A percentile compares a stretch with the other conserved stretches of the same genome.
Evolutionary conservation across 768 basidiomycete genomes (phyloP).

Genomic region (Paxillus rubicundulus): DNA sequence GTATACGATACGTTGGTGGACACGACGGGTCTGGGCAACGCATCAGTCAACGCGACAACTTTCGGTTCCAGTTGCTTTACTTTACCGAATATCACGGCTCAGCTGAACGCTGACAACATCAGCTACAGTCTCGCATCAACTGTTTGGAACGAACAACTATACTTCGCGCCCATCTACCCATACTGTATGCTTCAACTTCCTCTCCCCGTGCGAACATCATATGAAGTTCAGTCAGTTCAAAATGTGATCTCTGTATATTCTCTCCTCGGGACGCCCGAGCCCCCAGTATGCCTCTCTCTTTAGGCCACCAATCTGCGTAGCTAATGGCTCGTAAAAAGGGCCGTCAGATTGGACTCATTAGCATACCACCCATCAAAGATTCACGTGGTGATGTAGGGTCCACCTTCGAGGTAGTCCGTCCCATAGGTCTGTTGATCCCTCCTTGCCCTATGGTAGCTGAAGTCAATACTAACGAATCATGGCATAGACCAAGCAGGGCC

Average conservation of each 20-base stretch:
- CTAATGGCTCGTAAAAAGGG: neutral
- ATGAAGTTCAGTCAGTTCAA: constrained; percentile 1
- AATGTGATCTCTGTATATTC: neutral
- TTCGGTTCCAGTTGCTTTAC: constrained; percentile 2
- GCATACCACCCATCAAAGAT: neutral
- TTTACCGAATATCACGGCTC: neutral
- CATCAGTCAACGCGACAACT: constrained; percentile 1
- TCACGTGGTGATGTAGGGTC: neutral
- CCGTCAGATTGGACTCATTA: neutral
- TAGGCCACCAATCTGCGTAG: neutral
- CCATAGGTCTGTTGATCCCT: neutral
- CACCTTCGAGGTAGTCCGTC: neutral
- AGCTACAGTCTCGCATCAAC: constrained; percentile 2
- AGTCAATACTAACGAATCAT: too few species aligned
- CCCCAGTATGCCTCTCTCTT: neutral
- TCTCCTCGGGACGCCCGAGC: neutral
- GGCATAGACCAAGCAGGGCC: neutral
- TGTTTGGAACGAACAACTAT: neutral
- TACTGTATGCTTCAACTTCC: constrained; percentile 12
- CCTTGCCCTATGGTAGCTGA: neutral
- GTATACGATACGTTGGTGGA: constrained; percentile 3
- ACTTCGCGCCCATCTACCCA: constrained; percentile 5
- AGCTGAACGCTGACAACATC: neutral
- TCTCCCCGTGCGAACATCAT: constrained; percentile 5
- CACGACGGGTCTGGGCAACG: neutral